Conservation (phyloP, 2,329 filamentous ascomycete genomes). For the Onygenales sp. region DNA sequence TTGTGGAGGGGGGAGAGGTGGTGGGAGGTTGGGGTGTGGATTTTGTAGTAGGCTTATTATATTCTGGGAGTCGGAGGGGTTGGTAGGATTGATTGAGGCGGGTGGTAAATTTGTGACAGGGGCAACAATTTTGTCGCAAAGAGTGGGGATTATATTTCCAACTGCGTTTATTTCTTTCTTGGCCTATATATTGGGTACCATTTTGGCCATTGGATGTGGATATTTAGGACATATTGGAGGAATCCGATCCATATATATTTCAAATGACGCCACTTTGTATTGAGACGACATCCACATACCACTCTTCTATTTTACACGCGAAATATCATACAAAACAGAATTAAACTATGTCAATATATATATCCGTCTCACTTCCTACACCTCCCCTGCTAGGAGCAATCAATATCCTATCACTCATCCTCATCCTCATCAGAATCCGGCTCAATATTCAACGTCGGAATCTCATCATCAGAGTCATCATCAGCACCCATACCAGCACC, state of each 20-base stretch:
- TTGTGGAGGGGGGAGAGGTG: slow-evolving; percentile 55
- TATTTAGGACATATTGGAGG: no score
- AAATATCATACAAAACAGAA: no score
- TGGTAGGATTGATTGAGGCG: not conserved
- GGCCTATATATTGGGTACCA: no score
- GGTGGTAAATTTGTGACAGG: not conserved
- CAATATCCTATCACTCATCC: slow-evolving; percentile 6
- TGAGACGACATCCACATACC: no score
- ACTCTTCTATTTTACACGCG: no score
- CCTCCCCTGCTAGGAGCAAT: not conserved
- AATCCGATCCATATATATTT: no score
- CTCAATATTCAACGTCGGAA: slow-evolving; percentile 39
- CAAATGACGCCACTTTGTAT: no score
- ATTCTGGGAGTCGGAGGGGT: not conserved
- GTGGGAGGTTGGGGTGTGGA: slow-evolving; percentile 47
- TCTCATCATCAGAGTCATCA: slow-evolving; percentile 39
- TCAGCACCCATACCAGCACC: slow-evolving; percentile 15
- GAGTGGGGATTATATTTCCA: no score
- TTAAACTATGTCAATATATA: not conserved
- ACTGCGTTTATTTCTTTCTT: no score
- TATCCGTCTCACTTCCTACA: not conserved
- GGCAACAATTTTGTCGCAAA: no score
- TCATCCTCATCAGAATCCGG: slow-evolving; percentile 37
- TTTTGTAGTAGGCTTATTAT: slow-evolving; percentile 15
- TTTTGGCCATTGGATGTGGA: no score